phyloP scores from a whole-genome alignment of 192 early-diverging fungal genomes.

The Coemansia sp. region DNA sequence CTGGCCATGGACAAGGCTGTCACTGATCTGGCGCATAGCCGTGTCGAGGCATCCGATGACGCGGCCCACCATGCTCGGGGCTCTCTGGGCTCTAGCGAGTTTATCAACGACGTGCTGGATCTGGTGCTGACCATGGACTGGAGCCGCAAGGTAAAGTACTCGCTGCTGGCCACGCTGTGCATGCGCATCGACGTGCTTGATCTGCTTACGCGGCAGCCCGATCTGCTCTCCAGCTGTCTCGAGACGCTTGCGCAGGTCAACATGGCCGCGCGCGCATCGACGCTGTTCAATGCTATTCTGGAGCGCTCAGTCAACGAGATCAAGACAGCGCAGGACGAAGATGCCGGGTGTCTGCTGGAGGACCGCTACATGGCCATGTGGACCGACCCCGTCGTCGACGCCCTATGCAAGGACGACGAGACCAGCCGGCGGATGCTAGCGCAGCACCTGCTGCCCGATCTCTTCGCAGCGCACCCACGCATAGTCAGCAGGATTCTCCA shows the following conservation, averaged over 20 bases:
- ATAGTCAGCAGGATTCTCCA: conserved; percentile 22
- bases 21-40: too few species aligned
- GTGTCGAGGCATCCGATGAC: too few species aligned
- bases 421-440: conserved; percentile 44
- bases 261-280: conserved; percentile 52
- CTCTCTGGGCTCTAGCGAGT: conserved; percentile 19
- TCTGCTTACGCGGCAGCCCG: conserved; percentile 58
- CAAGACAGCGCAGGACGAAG: neutral
- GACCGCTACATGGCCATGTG: conserved; percentile 24
- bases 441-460: conserved; percentile 31
- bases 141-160: conserved; percentile 79
- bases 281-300: conserved; percentile 49
- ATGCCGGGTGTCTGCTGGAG: conserved; percentile 13
- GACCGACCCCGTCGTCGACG: conserved; percentile 20
- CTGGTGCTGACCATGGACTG: conserved; percentile 73
- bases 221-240: conserved; percentile 62
- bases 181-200: conserved; percentile 45
- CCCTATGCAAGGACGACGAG: conserved; percentile 47
- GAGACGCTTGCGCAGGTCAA: conserved; percentile 58
- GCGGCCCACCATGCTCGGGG: too few species aligned
- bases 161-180: conserved; percentile 64
- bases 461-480: conserved; percentile 24
- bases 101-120: conserved; percentile 59
- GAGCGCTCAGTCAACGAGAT: conserved; percentile 21
- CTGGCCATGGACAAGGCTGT: conserved; percentile 34